Evolutionary conservation across 257 asterid species (phyloP).

Genomic region (Nicotiana tomentosiformis): DNA sequence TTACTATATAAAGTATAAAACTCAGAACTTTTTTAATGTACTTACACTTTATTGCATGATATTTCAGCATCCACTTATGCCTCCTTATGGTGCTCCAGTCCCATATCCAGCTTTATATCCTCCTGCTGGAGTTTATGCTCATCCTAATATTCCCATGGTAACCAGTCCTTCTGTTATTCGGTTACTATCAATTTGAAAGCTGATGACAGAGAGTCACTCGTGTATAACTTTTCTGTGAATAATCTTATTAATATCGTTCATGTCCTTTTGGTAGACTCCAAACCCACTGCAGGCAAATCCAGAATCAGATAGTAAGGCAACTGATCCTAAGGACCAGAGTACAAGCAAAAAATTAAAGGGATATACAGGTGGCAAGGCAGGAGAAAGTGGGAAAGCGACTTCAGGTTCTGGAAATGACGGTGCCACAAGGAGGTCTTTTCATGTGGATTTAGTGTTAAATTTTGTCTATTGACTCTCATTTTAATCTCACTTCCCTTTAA

Average conservation of each 20-base stretch:
- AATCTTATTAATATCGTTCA: neutral
- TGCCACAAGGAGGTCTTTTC: slow-evolving; percentile 65
- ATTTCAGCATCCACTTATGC: slow-evolving; percentile 87
- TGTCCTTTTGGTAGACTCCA: slow-evolving; percentile 35
- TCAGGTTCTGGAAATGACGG: slow-evolving; percentile 91
- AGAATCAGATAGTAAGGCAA: slow-evolving; percentile 55
- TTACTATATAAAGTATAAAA: neutral
- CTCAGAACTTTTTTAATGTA: neutral
- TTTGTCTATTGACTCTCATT: neutral
- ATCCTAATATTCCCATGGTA: slow-evolving; percentile 85
- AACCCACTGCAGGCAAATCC: slow-evolving; percentile 43
- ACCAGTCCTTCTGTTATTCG: neutral
- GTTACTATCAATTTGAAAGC: neutral
- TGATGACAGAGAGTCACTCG: neutral
- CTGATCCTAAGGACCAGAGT: slow-evolving; percentile 56
- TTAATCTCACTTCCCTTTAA: neutral
- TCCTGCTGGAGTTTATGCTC: slow-evolving; percentile 88
- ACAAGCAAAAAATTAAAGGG: slow-evolving; percentile 56
- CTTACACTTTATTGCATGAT: neutral
- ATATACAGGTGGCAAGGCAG: slow-evolving; percentile 44
- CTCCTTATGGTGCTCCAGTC: slow-evolving; percentile 96
- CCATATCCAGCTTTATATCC: slow-evolving; percentile 93
- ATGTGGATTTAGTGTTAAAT: neutral
- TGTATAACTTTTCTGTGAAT: neutral
- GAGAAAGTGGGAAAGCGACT: slow-evolving; percentile 58